Evolutionary conservation across 345 rosid genomes (phyloP), one percentile per base, ranked within the genome.

Genomic region (Leavenworthia alabamica): DNA sequence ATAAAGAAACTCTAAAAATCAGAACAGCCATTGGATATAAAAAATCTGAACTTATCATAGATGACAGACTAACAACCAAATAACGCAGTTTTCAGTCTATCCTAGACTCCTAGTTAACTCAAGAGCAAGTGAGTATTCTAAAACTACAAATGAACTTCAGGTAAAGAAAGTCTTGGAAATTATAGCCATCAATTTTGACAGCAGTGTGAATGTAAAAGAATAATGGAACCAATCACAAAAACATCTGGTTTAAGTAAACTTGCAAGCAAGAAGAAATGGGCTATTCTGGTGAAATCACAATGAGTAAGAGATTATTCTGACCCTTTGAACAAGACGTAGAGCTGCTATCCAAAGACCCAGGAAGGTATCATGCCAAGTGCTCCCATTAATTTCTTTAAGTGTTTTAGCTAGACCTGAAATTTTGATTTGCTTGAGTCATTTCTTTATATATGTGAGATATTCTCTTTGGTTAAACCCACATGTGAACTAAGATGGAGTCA

Each of bases 261-360:
- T 59, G 46, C 60, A 59, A 50, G 47, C 54, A 31, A 23, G 23
- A 39, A 31, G 1, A 36, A 47, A 56, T 26, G 32, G 41, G 41
- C 11, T 26, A 26, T 41, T 43, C 39, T 22, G 33, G 40, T 49
- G 33, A 55, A 45, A 47, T 26, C n/a, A 28, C 28, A 49, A 42
- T 32, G 14, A 64, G 46, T 41, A 51, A 63, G 60, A 56, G 66
- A 63, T 32, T 41, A 40, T 46, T 28, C 85, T 46, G 56, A 93
- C 99, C 97, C 97, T 84, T 76, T 88, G 99, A 77, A 90, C 95
- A 66, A 93, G 92, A 51, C 99, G 84, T 55, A 93, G 85, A 76
- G 92, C 85, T 37, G 99, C 83, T 66, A 86, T 78, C 99, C 99
- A 93, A 55, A 93, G 80, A 46, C 90, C 88, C 66, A 90, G 76